Evolutionary conservation across 2,329 filamentous ascomycete genomes (phyloP).

Genomic region (Fusarium ramigenum): DNA sequence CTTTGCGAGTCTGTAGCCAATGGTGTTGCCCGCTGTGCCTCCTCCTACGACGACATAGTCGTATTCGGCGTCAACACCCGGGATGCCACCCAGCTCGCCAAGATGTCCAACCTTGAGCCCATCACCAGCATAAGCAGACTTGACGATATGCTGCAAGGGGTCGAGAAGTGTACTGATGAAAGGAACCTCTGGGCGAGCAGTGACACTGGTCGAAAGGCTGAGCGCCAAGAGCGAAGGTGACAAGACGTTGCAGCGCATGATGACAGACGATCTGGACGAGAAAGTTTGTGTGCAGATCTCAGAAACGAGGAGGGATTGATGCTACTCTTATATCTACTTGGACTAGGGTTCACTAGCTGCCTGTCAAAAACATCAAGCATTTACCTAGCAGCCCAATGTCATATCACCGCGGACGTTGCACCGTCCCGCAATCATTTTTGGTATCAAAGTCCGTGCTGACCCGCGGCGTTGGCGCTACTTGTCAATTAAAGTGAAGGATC

Average conservation of each 20-base stretch:
- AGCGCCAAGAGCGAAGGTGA: conserved; percentile 16
- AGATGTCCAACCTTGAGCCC: conserved; percentile 31
- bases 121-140: conserved; percentile 32
- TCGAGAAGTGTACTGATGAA: conserved; percentile 34
- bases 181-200: conserved; percentile 11
- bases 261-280: not conserved
- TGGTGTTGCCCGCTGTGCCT: conserved; percentile 49
- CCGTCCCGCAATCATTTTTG: not conserved
- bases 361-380: not conserved
- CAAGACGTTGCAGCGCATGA: conserved; percentile 14
- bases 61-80: conserved; percentile 20
- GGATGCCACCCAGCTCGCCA: conserved; percentile 18
- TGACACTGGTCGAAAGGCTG: conserved; percentile 15
- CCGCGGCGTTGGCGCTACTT: conserved; percentile 1
- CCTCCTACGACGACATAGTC: conserved; percentile 51
- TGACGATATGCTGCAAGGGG: conserved; percentile 21
- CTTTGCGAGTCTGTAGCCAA: conserved; percentile 49
- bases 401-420: not conserved
- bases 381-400: not conserved
- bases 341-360: not conserved
- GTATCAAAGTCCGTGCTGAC: not conserved
- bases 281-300: not conserved
- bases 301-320: not conserved
- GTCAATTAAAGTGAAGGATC: not conserved
- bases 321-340: conserved; percentile 6